Evolutionary conservation across 306 rosid genomes (phyloP).

Genomic region (Acacia confusa): DNA sequence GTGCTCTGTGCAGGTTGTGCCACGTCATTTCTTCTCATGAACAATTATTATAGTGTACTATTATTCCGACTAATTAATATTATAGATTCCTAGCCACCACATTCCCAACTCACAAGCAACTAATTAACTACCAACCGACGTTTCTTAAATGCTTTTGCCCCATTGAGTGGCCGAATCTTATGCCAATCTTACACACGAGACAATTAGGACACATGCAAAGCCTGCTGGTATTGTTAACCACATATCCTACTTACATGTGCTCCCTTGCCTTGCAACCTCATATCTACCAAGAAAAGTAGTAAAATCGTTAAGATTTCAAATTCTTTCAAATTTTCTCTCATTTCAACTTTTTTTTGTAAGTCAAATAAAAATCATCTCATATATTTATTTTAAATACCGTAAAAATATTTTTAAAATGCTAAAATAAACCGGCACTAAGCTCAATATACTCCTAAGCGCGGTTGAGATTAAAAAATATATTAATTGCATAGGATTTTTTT

Average conservation of each 20-base stretch:
- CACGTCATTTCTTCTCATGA: background rate
- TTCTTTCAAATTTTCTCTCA: too few relatives aligned
- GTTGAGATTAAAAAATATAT: too few relatives aligned
- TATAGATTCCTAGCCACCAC: too few relatives aligned
- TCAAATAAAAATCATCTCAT: too few relatives aligned
- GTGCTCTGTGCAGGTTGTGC: background rate
- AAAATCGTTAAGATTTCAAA: background rate
- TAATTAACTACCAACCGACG: background rate
- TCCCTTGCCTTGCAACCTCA: background rate
- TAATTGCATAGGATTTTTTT: too few relatives aligned
- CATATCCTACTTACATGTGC: background rate
- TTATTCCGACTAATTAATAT: background rate
- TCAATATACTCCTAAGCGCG: too few relatives aligned
- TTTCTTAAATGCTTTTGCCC: background rate
- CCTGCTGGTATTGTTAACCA: background rate
- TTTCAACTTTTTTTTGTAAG: too few relatives aligned
- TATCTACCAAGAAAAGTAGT: background rate
- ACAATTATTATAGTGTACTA: rapidly evolving
- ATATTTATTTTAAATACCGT: rapidly evolving
- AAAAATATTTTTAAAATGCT: too few relatives aligned
- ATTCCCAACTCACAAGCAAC: background rate
- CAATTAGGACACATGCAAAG: too few relatives aligned
- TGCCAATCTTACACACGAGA: background rate
- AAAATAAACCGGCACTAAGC: too few relatives aligned
- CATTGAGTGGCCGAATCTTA: background rate